Percentiles rank a stretch among this genome's conserved stretches.
Conservation (phyloP, 78 protist species). For the Dictyostelium discoideum region dicty_2.7 NC_007091.3:2773501-2774000, state of each 20-base stretch:
- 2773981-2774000: background rate
- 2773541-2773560: background rate
- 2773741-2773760: background rate
- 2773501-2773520: slow-evolving; percentile 32
- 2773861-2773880: background rate
- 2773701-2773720: slow-evolving; percentile 16
- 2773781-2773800: too few species aligned
- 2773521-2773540: slow-evolving; percentile 36
- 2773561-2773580: background rate
- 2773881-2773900: background rate
- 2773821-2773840: background rate
- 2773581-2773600: background rate
- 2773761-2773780: background rate
- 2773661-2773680: background rate
- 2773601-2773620: slow-evolving; percentile 77
- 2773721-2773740: slow-evolving; percentile 29
- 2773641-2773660: slow-evolving; percentile 25
- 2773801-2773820: background rate
- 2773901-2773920: background rate
- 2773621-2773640: slow-evolving; percentile 59
- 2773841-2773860: background rate
- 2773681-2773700: background rate
- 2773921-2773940: slow-evolving; percentile 4
- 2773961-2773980: slow-evolving; percentile 10
- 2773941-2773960: slow-evolving; percentile 14